A percentile compares a stretch with the other conserved stretches of the same genome.
Conservation (phyloP, 495 filamentous ascomycete species). For the Massariosphaeria phaeospora region DNA sequence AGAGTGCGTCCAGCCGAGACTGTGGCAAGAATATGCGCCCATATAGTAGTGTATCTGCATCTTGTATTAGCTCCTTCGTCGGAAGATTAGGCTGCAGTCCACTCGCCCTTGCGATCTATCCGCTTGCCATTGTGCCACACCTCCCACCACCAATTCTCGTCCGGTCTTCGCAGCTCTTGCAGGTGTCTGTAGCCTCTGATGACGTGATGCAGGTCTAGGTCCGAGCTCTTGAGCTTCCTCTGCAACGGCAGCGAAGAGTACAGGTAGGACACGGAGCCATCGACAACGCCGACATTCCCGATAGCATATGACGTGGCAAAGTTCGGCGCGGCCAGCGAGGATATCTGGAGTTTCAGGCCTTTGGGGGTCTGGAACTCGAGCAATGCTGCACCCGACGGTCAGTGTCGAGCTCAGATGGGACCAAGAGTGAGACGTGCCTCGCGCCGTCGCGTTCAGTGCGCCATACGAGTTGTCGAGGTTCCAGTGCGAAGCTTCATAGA, state of each 20-base stretch:
- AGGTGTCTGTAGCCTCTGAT: conserved; percentile 66
- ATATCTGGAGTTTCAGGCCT: conserved; percentile 74
- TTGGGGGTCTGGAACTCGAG: conserved; percentile 78
- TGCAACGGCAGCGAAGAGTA: conserved; percentile 74
- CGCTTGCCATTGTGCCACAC: conserved; percentile 47
- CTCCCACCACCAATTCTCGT: conserved; percentile 49
- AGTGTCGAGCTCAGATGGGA: conserved; percentile 7
- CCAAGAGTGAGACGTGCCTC: conserved; percentile 50
- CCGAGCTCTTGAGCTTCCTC: conserved; percentile 50
- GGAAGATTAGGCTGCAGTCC: neutral
- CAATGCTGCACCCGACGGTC: conserved; percentile 51
- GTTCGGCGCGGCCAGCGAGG: conserved; percentile 83
- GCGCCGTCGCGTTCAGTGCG: conserved; percentile 76
- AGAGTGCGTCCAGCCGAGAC: conserved; percentile 80
- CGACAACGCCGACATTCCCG: conserved; percentile 75
- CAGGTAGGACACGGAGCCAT: conserved; percentile 87
- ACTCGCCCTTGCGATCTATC: conserved; percentile 40
- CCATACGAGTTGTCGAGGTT: conserved; percentile 90
- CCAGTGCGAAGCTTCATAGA: conserved; percentile 82
- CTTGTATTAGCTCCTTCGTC: neutral
- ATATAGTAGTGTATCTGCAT: conserved; percentile 67
- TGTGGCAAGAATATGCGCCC: conserved; percentile 82
- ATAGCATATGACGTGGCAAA: conserved; percentile 89
- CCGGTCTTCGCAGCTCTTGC: conserved; percentile 49
- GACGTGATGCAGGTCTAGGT: conserved; percentile 59